Conservation (phyloP, 225 moss, liverwort and hornwort genomes). For the Physcomitrellopsis africana region DNA sequence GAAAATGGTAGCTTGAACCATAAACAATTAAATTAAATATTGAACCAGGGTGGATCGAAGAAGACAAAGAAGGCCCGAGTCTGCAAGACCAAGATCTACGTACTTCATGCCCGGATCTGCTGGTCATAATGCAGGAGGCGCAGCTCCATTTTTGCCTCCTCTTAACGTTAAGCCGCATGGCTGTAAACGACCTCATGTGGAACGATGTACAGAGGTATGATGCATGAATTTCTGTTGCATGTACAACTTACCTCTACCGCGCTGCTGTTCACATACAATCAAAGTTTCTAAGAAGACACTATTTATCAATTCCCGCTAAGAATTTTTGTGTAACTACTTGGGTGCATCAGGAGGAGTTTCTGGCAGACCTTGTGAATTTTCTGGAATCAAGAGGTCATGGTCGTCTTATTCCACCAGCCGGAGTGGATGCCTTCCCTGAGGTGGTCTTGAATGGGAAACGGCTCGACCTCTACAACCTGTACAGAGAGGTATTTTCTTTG, state of each 20-base stretch:
- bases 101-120: slow-evolving; percentile 21
- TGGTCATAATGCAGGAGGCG: slow-evolving; percentile 48
- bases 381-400: slow-evolving; percentile 89
- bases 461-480: slow-evolving; percentile 92
- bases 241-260: not conserved
- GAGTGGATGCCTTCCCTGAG: slow-evolving; percentile 90
- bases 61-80: slow-evolving; percentile 56
- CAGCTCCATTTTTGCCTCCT: slow-evolving; percentile 71
- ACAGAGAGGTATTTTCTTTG: slow-evolving; percentile 68
- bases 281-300: too few species aligned
- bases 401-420: slow-evolving; percentile 90
- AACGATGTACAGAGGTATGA: slow-evolving; percentile 85
- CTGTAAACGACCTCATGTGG: slow-evolving; percentile 84
- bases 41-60: slow-evolving; percentile 56
- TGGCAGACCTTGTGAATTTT: slow-evolving; percentile 82
- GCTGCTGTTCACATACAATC: too few species aligned
- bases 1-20: not conserved
- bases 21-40: not conserved
- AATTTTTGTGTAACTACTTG: slow-evolving; percentile 16
- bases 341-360: slow-evolving; percentile 77
- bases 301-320: too few species aligned
- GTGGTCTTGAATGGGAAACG: slow-evolving; percentile 94
- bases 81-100: slow-evolving; percentile 49
- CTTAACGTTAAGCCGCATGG: slow-evolving; percentile 88
- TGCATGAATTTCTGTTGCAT: not conserved